Evolutionary conservation across 2,329 filamentous ascomycete genomes (phyloP), one percentile per base, ranked within the genome.

Genomic region (Nectriaceae sp.): DNA sequence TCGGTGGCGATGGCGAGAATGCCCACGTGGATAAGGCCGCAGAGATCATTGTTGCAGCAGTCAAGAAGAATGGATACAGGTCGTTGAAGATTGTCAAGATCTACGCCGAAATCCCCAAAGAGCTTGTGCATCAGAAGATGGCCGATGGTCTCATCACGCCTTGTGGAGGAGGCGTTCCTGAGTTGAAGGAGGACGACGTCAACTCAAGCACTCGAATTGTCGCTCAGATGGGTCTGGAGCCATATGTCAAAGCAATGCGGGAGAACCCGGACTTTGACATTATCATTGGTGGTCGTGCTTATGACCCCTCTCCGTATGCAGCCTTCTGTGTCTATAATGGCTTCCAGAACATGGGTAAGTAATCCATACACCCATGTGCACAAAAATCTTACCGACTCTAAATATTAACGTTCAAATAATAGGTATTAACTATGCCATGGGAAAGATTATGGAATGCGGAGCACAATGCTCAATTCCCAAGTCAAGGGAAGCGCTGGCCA

Each of bases 381-480:
- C n/a, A n/a, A n/a, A n/a, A n/a, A n/a, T n/a, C n/a, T n/a, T n/a
- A n/a, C n/a, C n/a, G n/a, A n/a, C n/a, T n/a, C n/a, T n/a, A n/a
- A n/a, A n/a, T n/a, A n/a, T n/a, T n/a, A n/a, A n/a, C n/a, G n/a
- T n/a, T n/a, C n/a, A n/a, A 0, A 5, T 11, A 0, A 31, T 35
- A 4, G 29, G 42, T 0, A 31, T 59, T 0, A 40, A 55, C 4
- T 48, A 49, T 0, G 50, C 47, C 0, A 78, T 80, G 75, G 78
- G 78, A 8, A 80, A 82, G 63, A 74, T 79, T 29, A 70, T 79
- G 65, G 77, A 80, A 54, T 80, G 77, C 33, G 76, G 76, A 1
- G 67, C 72, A 4, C 56, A 69, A 3, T 80, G 76, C 52, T 70
- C 75, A 0, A 59, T 67, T 3, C 77, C 76, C 0, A 80, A 79